Percentiles rank a stretch among this genome's conserved stretches.
Evolutionary conservation across 805 yeast species (phyloP).

Genomic region (Teunomyces barrocoloradensis): DNA sequence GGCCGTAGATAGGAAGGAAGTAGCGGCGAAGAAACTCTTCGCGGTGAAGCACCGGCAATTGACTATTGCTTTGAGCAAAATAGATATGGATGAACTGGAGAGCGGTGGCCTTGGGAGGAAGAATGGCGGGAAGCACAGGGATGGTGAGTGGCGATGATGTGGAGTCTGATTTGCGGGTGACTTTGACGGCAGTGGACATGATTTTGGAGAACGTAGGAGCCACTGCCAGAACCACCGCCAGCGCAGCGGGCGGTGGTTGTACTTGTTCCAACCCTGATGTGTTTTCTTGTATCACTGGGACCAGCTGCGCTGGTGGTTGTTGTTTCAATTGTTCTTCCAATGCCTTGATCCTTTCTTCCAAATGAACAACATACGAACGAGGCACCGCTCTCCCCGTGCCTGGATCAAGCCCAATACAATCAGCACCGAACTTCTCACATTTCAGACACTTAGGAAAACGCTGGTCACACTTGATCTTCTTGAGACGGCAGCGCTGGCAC

Average conservation of each 20-base stretch:
- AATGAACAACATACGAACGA: constrained; percentile 67
- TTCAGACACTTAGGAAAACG: constrained; percentile 64
- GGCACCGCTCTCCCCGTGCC: constrained; percentile 87
- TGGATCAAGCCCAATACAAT: constrained; percentile 83
- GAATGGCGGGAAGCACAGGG: constrained; percentile 40
- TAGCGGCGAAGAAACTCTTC: constrained; percentile 65
- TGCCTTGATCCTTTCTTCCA: constrained; percentile 63
- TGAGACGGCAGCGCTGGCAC: constrained; percentile 75
- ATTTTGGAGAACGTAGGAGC: constrained; percentile 61
- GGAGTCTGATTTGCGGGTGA: constrained; percentile 23
- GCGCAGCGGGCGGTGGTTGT: no score
- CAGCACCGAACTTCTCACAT: constrained; percentile 61
- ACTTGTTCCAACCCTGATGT: no score
- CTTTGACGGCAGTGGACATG: constrained; percentile 74
- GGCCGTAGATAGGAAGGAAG: constrained; percentile 81
- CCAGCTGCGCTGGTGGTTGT: not conserved
- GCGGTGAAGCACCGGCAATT: constrained; percentile 79
- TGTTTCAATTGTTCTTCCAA: constrained; percentile 49
- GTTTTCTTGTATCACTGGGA: not conserved
- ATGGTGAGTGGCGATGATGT: constrained; percentile 10
- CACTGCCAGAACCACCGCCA: no score
- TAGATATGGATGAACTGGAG: constrained; percentile 59
- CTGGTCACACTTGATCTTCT: constrained; percentile 67
- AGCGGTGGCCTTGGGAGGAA: constrained; percentile 74
- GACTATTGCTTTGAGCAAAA: constrained; percentile 80